Evolutionary conservation across 208 protist genomes (phyloP), one percentile per base, ranked within the genome.

Genomic region (Phytomonas francai): DNA sequence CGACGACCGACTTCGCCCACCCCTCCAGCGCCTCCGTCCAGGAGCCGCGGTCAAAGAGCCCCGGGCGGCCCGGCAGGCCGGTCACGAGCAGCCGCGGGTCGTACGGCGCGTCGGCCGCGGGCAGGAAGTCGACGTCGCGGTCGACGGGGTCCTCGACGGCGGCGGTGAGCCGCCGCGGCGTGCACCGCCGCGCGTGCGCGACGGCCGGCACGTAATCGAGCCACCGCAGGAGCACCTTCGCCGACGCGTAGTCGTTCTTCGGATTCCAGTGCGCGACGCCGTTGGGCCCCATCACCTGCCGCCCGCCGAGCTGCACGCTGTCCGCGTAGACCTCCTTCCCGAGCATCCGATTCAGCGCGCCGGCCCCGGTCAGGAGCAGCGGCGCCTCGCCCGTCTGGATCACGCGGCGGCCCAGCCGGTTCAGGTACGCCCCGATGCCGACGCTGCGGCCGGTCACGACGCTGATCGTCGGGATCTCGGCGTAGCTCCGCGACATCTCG

Each of bases 361-460:
- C 63, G 9, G 87, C 85, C 57, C 98, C 98, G 22, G 98, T 99
- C 0, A 99, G 76, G 61, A 99, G 95, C 31, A 99, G 92, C 7
- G 97, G 95, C 0, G 88, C 79, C 68, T 89, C 83, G 65, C 84
- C 80, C 49, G 94, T 97, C 77, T 99, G 97, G 73, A 99, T 97
- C 30, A 98, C 85, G 65, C 97, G 87, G 68, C 98, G 95, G 34
- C 98, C 98, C 8, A 99, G 85, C 33, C 98, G 92, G 59, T 98
- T 97, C 8, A 99, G 76, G 76, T 99, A 99, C 2, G 98, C 97
- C 22, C 98, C 98, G 76, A 99, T 99, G 68, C 98, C 98, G 32
- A 99, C 98, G 32, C 97, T 97, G 54, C 98, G 89, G 61, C 96
- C 97, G 0, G 97, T 92, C 30, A 98, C 97, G 63, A 98, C 78